Conservation (phyloP, 441 rosid genomes). For the Dalechampia spathulata region DNA sequence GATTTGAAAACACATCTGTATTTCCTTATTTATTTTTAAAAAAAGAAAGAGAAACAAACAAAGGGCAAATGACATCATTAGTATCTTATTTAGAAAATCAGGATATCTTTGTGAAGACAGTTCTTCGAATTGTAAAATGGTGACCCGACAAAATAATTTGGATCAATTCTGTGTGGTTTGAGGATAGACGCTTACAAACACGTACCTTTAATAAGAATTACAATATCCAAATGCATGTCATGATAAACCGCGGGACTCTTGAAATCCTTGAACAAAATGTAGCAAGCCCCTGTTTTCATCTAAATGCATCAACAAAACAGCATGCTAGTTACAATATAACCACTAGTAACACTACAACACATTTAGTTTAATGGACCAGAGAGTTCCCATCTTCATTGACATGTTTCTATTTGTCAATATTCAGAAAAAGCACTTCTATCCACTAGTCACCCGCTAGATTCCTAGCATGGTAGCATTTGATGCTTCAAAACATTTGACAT, state of each 20-base stretch:
- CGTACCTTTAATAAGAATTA: conserved; percentile 57
- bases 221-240: conserved; percentile 48
- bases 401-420: too few species aligned
- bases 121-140: not conserved
- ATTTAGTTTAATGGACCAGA: too few species aligned
- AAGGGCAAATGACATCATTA: not conserved
- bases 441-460: too few species aligned
- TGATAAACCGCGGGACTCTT: conserved; percentile 40
- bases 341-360: too few species aligned
- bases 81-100: not conserved
- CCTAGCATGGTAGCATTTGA: too few species aligned
- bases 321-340: conserved; percentile 7
- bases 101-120: not conserved
- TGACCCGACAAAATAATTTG: not conserved
- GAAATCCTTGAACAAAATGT: conserved; percentile 52
- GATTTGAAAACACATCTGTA: not conserved
- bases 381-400: too few species aligned
- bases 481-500: not conserved
- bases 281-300: conserved; percentile 46
- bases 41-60: not conserved
- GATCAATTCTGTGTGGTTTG: not conserved
- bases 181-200: conserved; percentile 6
- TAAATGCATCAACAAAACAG: conserved; percentile 23
- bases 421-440: too few species aligned
- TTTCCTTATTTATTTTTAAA: too few species aligned